Evolutionary conservation across 352 stramenopile genomes (phyloP).

Genomic region (Aphanomyces invadans): DNA sequence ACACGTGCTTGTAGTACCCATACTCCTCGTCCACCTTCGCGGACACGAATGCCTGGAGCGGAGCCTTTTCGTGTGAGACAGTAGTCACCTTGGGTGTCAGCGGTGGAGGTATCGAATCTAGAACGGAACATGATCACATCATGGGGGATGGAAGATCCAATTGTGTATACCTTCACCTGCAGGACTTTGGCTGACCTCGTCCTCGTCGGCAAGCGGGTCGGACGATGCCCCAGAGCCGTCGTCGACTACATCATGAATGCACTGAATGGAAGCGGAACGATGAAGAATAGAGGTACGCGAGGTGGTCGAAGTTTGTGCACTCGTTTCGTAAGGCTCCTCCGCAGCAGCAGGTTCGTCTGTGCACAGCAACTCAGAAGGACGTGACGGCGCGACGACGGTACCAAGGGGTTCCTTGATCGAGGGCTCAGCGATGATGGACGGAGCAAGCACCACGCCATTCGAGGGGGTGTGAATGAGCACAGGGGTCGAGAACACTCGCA

Average conservation of each 20-base stretch:
- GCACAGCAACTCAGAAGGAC: background rate
- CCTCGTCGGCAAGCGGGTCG: conserved; percentile 1
- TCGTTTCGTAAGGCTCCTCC: conserved; percentile 10
- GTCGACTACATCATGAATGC: background rate
- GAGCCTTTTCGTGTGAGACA: background rate
- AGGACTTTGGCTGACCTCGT: background rate
- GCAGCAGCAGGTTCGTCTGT: conserved; percentile 9
- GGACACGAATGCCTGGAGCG: conserved; percentile 4
- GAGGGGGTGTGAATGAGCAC: conserved; percentile 36
- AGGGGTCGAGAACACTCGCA: conserved; percentile 72
- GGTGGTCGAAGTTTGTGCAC: background rate
- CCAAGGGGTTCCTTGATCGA: conserved; percentile 4
- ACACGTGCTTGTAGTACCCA: conserved; percentile 84
- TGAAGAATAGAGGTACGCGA: background rate
- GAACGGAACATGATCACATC: too few species aligned
- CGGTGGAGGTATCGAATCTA: conserved; percentile 15
- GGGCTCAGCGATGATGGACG: background rate
- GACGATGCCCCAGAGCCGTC: background rate
- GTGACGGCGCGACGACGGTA: too few species aligned
- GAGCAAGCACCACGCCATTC: background rate
- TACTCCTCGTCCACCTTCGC: conserved; percentile 81
- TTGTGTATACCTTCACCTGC: conserved; percentile 9
- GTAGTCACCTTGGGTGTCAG: conserved; percentile 7
- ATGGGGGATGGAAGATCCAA: background rate
- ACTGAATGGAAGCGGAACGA: too few species aligned